phyloP scores from a whole-genome alignment of 805 yeast genomes.

The Ogataea naganishii region DNA sequence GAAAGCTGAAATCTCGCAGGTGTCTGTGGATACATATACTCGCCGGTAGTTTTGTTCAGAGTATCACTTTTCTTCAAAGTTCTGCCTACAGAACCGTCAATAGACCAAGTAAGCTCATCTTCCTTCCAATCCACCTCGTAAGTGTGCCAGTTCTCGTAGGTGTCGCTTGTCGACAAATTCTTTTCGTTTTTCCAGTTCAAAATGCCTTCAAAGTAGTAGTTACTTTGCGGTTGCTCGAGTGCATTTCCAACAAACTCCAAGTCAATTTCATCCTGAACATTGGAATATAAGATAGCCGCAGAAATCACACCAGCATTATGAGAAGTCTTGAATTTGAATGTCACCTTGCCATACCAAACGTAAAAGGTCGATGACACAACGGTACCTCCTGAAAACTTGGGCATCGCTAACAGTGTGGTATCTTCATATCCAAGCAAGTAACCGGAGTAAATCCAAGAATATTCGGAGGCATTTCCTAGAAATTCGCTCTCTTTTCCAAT shows the following conservation, averaged over 20 bases:
- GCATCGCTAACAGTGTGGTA: conserved; percentile 67
- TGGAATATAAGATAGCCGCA: conserved; percentile 73
- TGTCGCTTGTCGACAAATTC: conserved; percentile 35
- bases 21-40: conserved; percentile 60
- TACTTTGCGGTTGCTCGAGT: conserved; percentile 59
- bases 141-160: conserved; percentile 63
- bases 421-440: conserved; percentile 45
- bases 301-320: conserved; percentile 74
- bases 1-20: conserved; percentile 68
- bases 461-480: conserved; percentile 61
- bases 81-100: conserved; percentile 65
- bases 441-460: conserved; percentile 68
- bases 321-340: conserved; percentile 64
- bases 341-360: conserved; percentile 82
- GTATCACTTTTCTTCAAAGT: conserved; percentile 54
- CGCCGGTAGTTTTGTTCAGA: conserved; percentile 50
- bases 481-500: conserved; percentile 17
- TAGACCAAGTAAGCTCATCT: conserved; percentile 58
- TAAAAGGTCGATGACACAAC: conserved; percentile 71
- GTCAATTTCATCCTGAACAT: conserved; percentile 88
- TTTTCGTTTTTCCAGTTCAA: conserved; percentile 56
- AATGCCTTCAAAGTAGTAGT: conserved; percentile 71
- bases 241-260: conserved; percentile 78
- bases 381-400: conserved; percentile 64
- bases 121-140: conserved; percentile 79